These are phyloP conservation scores for Oxyria digyna DNA, from an alignment of 148 eudicot species.

Conservation along the genomic window DNA sequence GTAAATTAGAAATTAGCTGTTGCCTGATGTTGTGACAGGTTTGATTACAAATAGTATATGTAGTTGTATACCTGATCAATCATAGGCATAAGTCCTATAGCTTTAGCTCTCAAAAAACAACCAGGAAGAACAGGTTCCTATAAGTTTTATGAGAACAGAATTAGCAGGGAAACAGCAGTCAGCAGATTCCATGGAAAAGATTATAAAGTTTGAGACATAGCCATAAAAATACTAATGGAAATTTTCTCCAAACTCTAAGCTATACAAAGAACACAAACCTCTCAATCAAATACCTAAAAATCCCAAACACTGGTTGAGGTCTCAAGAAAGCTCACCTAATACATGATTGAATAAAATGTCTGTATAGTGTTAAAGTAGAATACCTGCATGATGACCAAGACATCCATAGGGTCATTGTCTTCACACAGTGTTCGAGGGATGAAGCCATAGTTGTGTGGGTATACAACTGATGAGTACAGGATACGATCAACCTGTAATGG, in stretches of 20 bases:
- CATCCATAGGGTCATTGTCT: constrained; percentile 72
- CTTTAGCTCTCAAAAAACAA: constrained; percentile 72
- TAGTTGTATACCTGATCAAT: constrained; percentile 50
- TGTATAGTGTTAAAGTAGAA: neutral
- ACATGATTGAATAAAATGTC: neutral
- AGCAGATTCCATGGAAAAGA: too few species aligned
- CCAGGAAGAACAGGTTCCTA: constrained; percentile 84
- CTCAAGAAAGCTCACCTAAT: neutral
- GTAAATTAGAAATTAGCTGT: neutral
- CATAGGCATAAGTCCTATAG: constrained; percentile 87
- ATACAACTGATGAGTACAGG: constrained; percentile 71
- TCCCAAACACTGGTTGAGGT: neutral
- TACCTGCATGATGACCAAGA: constrained; percentile 81
- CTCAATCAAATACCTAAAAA: neutral
- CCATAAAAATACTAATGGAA: neutral
- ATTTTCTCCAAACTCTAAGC: neutral
- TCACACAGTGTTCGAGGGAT: constrained; percentile 72
- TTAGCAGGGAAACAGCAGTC: neutral
- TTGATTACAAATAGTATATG: neutral
- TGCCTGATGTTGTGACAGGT: neutral
- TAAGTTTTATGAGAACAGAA: neutral
- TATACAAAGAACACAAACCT: neutral
- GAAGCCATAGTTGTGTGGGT: constrained; percentile 71
- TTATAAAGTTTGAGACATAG: too few species aligned
- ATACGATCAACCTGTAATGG: constrained; percentile 63